Base-by-base conservation (phyloP, 2,329 filamentous ascomycete genomes). In the Sclerotiophoma versabilis region DNA sequence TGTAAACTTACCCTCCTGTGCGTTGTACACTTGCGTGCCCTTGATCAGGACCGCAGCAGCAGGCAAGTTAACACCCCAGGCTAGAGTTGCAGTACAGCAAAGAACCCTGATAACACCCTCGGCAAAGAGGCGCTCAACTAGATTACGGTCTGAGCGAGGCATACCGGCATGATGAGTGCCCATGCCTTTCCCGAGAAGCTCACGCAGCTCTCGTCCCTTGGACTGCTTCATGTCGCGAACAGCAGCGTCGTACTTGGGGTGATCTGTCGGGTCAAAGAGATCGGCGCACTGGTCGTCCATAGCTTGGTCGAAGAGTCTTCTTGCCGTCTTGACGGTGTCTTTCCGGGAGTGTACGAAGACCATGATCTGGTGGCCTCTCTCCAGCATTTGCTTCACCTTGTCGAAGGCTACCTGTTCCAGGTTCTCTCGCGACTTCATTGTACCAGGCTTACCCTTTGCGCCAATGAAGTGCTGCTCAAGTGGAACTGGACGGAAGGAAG, bases 51-150 rank as follows among this genome's bases (percentile, higher is more conserved):
- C 95, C 0, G 95, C 96, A 0, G 95, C 95, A 27, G 95, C 95
- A 0, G 95, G 95, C 75, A 99, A 85, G 75, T 99, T 99, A 71
- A 99, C 93, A 87, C 95, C 95, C 95, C 95, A 99, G 0, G 95
- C 95, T 22, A 99, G 83, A 1, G 95, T 99, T 10, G 95, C 95
- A 2, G 95, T 99, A 86, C 96, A 99, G 81, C 93, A 98, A 19
- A 99, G 87, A 0, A 99, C 93, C 74, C 95, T 96, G 65, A 98
- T 84, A n/a, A 98, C 88, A 22, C 95, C 96, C 63, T 96, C 89
- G 3, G 83, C 86, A 65, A 99, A 99, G 14, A 98, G 83, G 15
- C 91, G 87, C 74, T 99, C 96, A 81, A 97, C 92, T n/a, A 97
- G 79, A 64, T 99, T 99, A 59, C 95, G 85, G 75, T 99, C 96